Percentiles rank a stretch among this genome's conserved stretches.
phyloP scores from a whole-genome alignment of 208 protist genomes.

The Leishmania tropica region DNA sequence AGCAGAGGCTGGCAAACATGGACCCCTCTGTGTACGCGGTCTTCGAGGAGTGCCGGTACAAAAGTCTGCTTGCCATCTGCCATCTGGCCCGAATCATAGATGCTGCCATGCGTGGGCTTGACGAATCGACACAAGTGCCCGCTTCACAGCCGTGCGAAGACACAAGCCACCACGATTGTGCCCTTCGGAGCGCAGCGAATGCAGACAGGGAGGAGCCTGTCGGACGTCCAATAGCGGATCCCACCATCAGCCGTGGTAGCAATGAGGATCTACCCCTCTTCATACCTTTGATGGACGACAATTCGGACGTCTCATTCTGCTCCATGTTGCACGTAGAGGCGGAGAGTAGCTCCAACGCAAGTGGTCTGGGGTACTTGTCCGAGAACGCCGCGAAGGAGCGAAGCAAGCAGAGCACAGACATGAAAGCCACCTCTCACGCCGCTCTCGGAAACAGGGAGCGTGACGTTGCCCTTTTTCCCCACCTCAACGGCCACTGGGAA shows the following conservation, averaged over 20 bases:
- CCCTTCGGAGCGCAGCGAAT: not conserved
- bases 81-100: slow-evolving; percentile 12
- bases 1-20: not conserved
- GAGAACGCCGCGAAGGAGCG: not conserved
- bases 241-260: not conserved
- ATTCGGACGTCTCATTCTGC: not conserved
- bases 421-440: slow-evolving; percentile 1
- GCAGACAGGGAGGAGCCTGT: not conserved
- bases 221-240: not conserved
- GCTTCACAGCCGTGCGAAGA: not conserved
- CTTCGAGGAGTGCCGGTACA: slow-evolving; percentile 20
- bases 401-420: not conserved
- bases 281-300: slow-evolving; percentile 5
- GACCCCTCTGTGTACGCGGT: slow-evolving; percentile 21
- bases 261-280: slow-evolving; percentile 9
- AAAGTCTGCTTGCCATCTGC: slow-evolving; percentile 6
- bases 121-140: slow-evolving; percentile 6
- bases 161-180: not conserved
- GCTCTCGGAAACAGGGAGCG: not conserved
- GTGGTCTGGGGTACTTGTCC: not conserved
- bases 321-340: slow-evolving; percentile 9
- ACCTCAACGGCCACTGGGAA: slow-evolving; percentile 23
- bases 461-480: slow-evolving; percentile 10
- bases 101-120: slow-evolving; percentile 9
- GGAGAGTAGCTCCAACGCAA: slow-evolving; percentile 4